Percentiles rank a stretch among this genome's conserved stretches.
Conservation (phyloP, 495 filamentous ascomycete genomes). For the Aspergillus ellipticus region DNA sequence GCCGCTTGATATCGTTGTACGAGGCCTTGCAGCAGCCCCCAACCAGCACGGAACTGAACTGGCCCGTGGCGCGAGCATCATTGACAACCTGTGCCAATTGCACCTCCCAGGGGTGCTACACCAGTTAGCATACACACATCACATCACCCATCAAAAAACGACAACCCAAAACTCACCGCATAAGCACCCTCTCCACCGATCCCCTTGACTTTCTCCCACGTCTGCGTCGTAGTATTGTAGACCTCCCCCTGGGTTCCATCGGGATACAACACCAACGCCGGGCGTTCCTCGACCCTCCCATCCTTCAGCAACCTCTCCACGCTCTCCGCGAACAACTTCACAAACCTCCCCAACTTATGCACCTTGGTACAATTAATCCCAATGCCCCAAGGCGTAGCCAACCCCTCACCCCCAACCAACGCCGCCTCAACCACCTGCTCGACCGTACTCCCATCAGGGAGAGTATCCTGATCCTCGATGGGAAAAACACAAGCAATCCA, state of each 20-base stretch:
- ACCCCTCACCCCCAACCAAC: slow-evolving; percentile 10
- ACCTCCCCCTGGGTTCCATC: slow-evolving; percentile 65
- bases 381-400: slow-evolving; percentile 52
- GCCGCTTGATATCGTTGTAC: slow-evolving; percentile 45
- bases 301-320: slow-evolving; percentile 26
- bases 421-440: slow-evolving; percentile 30
- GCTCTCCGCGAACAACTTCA: slow-evolving; percentile 42
- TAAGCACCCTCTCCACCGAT: slow-evolving; percentile 11
- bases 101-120: slow-evolving; percentile 47
- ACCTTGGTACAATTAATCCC: slow-evolving; percentile 67
- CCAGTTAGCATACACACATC: not conserved
- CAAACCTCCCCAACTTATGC: slow-evolving; percentile 44
- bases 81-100: slow-evolving; percentile 34
- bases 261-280: slow-evolving; percentile 60
- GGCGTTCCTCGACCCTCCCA: slow-evolving; percentile 26
- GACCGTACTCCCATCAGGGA: slow-evolving; percentile 36
- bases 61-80: slow-evolving; percentile 36
- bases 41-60: slow-evolving; percentile 50
- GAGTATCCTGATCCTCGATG: slow-evolving; percentile 42
- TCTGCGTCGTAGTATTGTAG: slow-evolving; percentile 58
- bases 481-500: slow-evolving; percentile 66
- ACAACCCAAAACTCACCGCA: slow-evolving; percentile 18
- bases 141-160: no score
- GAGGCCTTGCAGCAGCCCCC: slow-evolving; percentile 62
- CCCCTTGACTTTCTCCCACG: slow-evolving; percentile 40